Base-by-base conservation (phyloP, 345 rosid genomes). In the Salix exigua region DNA sequence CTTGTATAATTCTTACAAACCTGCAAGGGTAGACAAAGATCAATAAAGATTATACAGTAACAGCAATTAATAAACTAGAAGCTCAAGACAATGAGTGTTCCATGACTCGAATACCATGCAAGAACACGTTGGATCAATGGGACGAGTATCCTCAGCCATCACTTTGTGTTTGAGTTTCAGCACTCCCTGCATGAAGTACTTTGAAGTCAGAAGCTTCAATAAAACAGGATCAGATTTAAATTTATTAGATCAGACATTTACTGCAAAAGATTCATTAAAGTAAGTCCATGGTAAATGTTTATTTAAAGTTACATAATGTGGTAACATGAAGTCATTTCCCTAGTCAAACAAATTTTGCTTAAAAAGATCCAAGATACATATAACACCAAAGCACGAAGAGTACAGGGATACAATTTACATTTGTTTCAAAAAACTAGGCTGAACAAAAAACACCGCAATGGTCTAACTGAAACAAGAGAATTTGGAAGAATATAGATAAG, bases 1-100 rank as follows among this genome's bases (percentile, higher is more conserved):
- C 97, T 84, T 4, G 93, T 81, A 75, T 89, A 90, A 42, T 82
- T 92, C 84, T 86, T 90, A 87, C 97, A 92, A n/a, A 92, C 94
- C 94, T 90, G 73, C 65, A 82, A 30, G 73, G 78, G 30, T 30
- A 70, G 50, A 76, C 62, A 76, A 11, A 33, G 44, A 72, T 38
- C 14, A 66, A 64, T 33, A 50, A 25, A 61, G 28, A 2, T 53
- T 30, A 37, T 12, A 68, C 35, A 21, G 63, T 2, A 73, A 50
- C 61, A 42, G 25, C 21, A 69, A 65, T 65, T 23, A 46, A 18
- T 33, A 33, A 55, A 73, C 26, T 53, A 58, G 77, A 11, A 55
- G 19, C 73, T n/a, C 16, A 19, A 60, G 48, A 21, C 28, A 38
- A 58, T 51, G 35, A 64, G 25, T 40, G 33, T 66, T 5, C 46